Conservation (phyloP, 768 basidiomycete genomes). For the Strobilomyces echinocephalus region DNA sequence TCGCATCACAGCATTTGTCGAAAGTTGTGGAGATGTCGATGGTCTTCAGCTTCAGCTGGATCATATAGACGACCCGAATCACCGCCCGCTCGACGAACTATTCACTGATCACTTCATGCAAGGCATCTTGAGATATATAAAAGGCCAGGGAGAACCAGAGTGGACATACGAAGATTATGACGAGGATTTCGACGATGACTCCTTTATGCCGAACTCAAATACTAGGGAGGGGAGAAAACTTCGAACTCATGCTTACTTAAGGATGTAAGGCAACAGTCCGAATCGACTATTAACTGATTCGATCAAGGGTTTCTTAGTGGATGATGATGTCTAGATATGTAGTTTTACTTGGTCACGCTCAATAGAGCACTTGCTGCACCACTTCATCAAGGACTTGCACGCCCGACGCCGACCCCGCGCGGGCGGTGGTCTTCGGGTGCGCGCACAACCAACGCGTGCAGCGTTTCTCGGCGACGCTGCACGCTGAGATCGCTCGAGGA, state of each 20-base stretch:
- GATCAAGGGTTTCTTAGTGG: too few species aligned
- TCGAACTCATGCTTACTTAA: too few species aligned
- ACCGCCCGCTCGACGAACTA: not conserved
- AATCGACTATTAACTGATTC: too few species aligned
- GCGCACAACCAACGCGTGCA: slow-evolving; percentile 43
- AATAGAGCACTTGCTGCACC: too few species aligned
- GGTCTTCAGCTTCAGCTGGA: not conserved
- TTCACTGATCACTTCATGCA: too few species aligned
- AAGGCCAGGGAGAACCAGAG: not conserved
- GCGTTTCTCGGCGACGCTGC: slow-evolving; percentile 38
- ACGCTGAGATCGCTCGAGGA: slow-evolving; percentile 50
- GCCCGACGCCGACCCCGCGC: too few species aligned
- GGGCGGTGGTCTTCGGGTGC: too few species aligned
- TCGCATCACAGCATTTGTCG: not conserved
- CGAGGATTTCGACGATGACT: not conserved
- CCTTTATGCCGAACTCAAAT: not conserved
- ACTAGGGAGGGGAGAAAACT: not conserved
- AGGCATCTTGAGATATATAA: not conserved
- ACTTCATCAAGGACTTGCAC: too few species aligned
- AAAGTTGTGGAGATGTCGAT: not conserved
- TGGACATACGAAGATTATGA: not conserved
- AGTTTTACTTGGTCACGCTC: too few species aligned
- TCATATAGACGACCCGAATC: not conserved
- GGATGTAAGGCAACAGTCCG: too few species aligned
- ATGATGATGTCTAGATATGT: too few species aligned